These are phyloP conservation scores for Fusarium keratoplasticum DNA, from an alignment of 2,329 filamentous ascomycete species.

Conservation along the genomic window DNA sequence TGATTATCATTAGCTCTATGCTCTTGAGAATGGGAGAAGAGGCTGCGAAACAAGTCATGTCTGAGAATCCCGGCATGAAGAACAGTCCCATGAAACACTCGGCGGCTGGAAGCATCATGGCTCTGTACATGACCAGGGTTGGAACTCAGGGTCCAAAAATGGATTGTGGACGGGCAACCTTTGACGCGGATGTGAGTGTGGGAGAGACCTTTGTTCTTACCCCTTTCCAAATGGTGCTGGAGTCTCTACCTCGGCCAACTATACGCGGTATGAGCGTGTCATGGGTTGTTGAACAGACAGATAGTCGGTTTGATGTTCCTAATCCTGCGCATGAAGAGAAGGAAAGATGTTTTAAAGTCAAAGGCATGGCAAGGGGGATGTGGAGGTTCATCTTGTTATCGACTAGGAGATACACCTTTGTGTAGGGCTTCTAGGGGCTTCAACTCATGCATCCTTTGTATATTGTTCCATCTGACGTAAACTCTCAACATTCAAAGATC, in stretches of 20 bases:
- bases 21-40: neutral
- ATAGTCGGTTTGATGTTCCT: neutral
- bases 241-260: neutral
- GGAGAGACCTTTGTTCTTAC: neutral
- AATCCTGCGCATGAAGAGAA: neutral
- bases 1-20: neutral
- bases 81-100: neutral
- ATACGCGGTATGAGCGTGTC: neutral
- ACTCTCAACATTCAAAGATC: neutral
- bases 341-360: neutral
- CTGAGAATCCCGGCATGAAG: neutral
- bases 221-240: neutral
- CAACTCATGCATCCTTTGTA: neutral
- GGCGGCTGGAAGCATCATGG: neutral
- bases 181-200: neutral
- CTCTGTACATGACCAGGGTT: neutral
- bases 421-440: neutral
- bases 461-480: neutral
- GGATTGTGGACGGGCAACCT: neutral
- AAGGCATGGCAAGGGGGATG: neutral
- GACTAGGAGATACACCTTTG: neutral
- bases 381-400: neutral
- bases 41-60: neutral
- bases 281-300: neutral
- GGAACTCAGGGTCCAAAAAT: neutral